These are phyloP conservation scores for Hypocrella siamensis DNA, from an alignment of 2,329 filamentous ascomycete genomes.

Conservation along the genomic window DNA sequence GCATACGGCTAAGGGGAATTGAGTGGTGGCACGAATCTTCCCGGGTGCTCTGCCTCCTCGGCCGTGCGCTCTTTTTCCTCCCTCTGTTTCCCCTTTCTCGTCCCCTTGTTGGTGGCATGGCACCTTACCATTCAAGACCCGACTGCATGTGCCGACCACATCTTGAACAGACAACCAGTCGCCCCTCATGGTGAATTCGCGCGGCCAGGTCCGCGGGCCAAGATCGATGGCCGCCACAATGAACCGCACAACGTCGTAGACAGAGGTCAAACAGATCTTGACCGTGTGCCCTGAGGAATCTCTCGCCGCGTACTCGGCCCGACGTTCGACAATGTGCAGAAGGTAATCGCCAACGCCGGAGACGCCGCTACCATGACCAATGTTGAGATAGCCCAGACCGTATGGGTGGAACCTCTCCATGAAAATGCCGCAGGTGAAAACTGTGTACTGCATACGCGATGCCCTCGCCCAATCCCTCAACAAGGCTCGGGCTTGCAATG, in stretches of 20 bases:
- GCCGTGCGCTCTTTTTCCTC: background rate
- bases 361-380: slow-evolving; percentile 40
- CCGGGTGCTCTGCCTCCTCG: background rate
- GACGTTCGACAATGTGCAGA: slow-evolving; percentile 40
- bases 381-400: slow-evolving; percentile 42
- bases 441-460: slow-evolving; percentile 46
- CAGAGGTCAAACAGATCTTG: slow-evolving; percentile 52
- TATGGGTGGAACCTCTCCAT: slow-evolving; percentile 61
- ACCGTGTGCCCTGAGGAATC: slow-evolving; percentile 31
- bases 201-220: slow-evolving; percentile 44
- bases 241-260: slow-evolving; percentile 55
- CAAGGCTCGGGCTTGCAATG: slow-evolving; percentile 37
- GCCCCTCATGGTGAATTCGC: slow-evolving; percentile 54
- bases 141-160: slow-evolving; percentile 34
- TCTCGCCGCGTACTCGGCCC: slow-evolving; percentile 44
- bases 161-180: slow-evolving; percentile 45
- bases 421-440: slow-evolving; percentile 60
- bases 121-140: slow-evolving; percentile 29
- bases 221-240: slow-evolving; percentile 54
- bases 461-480: slow-evolving; percentile 36
- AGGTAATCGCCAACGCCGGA: slow-evolving; percentile 48
- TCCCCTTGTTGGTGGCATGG: background rate
- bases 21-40: too few relatives aligned
- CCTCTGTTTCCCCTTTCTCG: background rate
- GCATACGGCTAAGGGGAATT: background rate